Conservation (phyloP, 768 basidiomycete species). For the Lenzites betulinus region DNA sequence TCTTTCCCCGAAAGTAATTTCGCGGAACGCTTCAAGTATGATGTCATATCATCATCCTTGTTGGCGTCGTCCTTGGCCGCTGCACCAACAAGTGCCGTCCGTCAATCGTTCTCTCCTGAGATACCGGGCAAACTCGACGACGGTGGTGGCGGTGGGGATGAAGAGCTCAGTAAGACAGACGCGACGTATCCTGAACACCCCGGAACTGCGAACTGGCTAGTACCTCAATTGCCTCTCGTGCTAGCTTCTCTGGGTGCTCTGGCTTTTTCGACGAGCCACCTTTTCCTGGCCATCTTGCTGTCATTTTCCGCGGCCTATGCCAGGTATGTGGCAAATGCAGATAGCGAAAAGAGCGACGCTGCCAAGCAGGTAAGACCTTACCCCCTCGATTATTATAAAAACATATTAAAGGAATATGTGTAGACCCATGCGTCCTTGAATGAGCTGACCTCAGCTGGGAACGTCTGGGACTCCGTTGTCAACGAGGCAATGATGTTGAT, state of each 20-base stretch:
- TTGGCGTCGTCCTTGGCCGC: constrained; percentile 60
- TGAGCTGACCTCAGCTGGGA: constrained; percentile 66
- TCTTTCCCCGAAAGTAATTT: constrained; percentile 44
- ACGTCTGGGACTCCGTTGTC: constrained; percentile 73
- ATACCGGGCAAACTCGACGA: constrained; percentile 25
- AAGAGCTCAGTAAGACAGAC: background rate
- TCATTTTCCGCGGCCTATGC: constrained; percentile 21
- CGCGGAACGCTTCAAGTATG: constrained; percentile 82
- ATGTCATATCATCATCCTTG: constrained; percentile 77
- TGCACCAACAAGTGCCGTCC: constrained; percentile 28
- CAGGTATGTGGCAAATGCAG: constrained; percentile 17
- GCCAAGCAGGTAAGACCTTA: constrained; percentile 29
- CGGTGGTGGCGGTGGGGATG: constrained; percentile 7
- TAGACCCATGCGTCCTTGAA: constrained; percentile 69
- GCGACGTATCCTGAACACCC: background rate
- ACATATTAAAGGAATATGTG: background rate
- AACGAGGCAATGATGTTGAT: constrained; percentile 66
- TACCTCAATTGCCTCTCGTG: constrained; percentile 16
- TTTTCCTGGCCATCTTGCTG: constrained; percentile 25
- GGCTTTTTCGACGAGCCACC: constrained; percentile 25
- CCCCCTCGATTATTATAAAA: constrained; percentile 3
- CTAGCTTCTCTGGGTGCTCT: constrained; percentile 27
- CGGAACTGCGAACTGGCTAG: background rate
- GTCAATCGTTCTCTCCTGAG: constrained; percentile 26
- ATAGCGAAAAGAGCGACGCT: constrained; percentile 12